Base-by-base conservation (phyloP, 495 filamentous ascomycete genomes). In the Lasiosphaeris hirsuta region DNA sequence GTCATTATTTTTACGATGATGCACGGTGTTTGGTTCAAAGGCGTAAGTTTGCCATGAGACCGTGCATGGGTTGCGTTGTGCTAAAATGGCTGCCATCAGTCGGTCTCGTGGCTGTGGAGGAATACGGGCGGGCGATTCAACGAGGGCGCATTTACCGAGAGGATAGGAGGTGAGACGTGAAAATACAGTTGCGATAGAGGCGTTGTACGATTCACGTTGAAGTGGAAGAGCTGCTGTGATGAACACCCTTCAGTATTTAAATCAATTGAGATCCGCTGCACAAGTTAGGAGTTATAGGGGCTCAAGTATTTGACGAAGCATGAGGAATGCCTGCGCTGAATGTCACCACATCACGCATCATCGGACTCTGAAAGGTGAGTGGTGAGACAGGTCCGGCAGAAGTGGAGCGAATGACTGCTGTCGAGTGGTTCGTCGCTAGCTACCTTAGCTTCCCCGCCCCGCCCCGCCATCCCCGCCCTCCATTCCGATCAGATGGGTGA, bases 151-250 rank as follows among this genome's bases (percentile, higher is more conserved):
- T 81, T 81, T 54, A 66, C 68, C 15, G 73, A 77, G 61, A 74
- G 79, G 19, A 66, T 83, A 52, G 79, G 80, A 7, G 78, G 78
- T 7, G 80, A 83, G 57, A 79, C 71, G 63, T 83, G 62, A 69
- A 13, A 18, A 42, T 0, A 9, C 4, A 13, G 10, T 41, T 18
- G 8, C 18, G 37, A n/a, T 6, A 53, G 7, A 13, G 17, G 42
- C 42, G 42, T 15, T 9, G 1, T 23, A n/a, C 1, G 8, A 15
- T 44, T 15, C 10, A 10, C 4, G 14, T 10, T 43, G 11, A 10
- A 3, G 5, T 19, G 15, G 10, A 30, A 5, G 23, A 5, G 23
- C 23, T 30, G 23, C 23, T 5, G 23, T 5, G 23, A 30, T 30
- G 23, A n/a, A n/a, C n/a, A n/a, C n/a, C n/a, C 14, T 47, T 47